phyloP scores from a whole-genome alignment of 2,329 filamentous ascomycete species.

The Tolypocladium guangdongense region DNA sequence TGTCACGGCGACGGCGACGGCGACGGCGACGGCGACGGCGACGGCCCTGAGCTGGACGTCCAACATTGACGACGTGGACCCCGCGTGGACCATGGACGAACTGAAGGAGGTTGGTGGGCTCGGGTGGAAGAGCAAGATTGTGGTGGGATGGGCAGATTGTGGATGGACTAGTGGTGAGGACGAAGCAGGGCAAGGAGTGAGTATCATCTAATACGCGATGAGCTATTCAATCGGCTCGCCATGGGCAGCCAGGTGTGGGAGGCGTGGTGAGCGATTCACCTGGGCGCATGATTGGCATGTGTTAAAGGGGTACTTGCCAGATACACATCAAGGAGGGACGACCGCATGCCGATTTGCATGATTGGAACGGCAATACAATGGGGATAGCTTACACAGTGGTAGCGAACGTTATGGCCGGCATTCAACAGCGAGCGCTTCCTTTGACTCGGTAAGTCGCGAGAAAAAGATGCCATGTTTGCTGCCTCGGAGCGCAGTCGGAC shows the following conservation, averaged over 20 bases:
- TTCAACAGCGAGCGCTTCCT: not conserved
- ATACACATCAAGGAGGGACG: not conserved
- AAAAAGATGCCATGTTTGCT: not conserved
- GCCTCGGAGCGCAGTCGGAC: not conserved
- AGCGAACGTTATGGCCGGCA: not conserved
- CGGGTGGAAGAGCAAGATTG: conserved; percentile 75
- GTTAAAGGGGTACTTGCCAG: not conserved
- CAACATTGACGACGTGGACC: conserved; percentile 41
- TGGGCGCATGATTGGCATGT: too few relatives aligned
- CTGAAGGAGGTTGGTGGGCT: conserved; percentile 71
- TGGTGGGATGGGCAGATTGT: conserved; percentile 76
- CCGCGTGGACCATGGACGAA: conserved; percentile 58
- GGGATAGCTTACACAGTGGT: too few relatives aligned
- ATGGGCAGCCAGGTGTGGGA: conserved; percentile 77
- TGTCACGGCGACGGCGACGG: conserved; percentile 55
- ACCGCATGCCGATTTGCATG: too few relatives aligned
- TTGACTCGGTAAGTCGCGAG: not conserved
- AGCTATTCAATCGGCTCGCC: conserved; percentile 70
- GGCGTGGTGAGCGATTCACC: conserved; percentile 40
- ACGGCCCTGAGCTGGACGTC: conserved; percentile 57
- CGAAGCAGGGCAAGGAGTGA: conserved; percentile 42
- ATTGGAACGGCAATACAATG: not conserved
- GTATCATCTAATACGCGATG: conserved; percentile 60
- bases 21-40: conserved; percentile 56
- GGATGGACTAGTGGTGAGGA: conserved; percentile 60